Conservation (phyloP, 129 eudicot genomes). For the Logfia minima region DNA sequence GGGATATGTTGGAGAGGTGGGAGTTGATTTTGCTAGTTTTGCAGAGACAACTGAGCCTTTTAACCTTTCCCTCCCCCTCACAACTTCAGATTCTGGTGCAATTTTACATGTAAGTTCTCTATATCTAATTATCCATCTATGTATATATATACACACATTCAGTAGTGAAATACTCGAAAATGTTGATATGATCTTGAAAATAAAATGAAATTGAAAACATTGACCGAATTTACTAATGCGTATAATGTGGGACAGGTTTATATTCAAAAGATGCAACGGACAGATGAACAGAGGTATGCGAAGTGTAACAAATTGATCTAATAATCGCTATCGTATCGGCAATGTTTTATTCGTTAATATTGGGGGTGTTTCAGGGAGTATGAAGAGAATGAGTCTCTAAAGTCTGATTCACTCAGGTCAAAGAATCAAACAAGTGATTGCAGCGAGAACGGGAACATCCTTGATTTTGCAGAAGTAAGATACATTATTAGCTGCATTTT, state of each 20-base stretch:
- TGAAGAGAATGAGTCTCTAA: slow-evolving; percentile 45
- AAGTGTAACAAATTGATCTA: slow-evolving; percentile 5
- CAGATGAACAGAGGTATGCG: slow-evolving; percentile 62
- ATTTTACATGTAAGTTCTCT: slow-evolving; percentile 66
- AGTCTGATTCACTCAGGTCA: slow-evolving; percentile 34
- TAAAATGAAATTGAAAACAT: not conserved
- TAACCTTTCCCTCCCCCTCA: slow-evolving; percentile 66
- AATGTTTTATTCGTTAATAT: not conserved
- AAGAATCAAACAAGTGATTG: slow-evolving; percentile 48
- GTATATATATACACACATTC: no score
- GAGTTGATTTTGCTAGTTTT: slow-evolving; percentile 77
- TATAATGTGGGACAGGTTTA: slow-evolving; percentile 54
- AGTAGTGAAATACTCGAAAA: not conserved
- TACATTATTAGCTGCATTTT: slow-evolving; percentile 10
- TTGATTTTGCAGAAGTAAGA: slow-evolving; percentile 52
- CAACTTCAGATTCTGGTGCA: slow-evolving; percentile 60
- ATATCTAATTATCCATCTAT: not conserved
- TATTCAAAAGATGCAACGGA: slow-evolving; percentile 68
- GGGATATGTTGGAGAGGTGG: slow-evolving; percentile 79
- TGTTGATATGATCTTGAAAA: not conserved
- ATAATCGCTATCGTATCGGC: not conserved
- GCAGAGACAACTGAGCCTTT: slow-evolving; percentile 63
- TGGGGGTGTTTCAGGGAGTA: slow-evolving; percentile 36
- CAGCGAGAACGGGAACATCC: slow-evolving; percentile 40
- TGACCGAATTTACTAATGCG: slow-evolving; percentile 1